Conservation (phyloP, 2,329 filamentous ascomycete species). For the Magnaporthiopsis rhizophila region DNA sequence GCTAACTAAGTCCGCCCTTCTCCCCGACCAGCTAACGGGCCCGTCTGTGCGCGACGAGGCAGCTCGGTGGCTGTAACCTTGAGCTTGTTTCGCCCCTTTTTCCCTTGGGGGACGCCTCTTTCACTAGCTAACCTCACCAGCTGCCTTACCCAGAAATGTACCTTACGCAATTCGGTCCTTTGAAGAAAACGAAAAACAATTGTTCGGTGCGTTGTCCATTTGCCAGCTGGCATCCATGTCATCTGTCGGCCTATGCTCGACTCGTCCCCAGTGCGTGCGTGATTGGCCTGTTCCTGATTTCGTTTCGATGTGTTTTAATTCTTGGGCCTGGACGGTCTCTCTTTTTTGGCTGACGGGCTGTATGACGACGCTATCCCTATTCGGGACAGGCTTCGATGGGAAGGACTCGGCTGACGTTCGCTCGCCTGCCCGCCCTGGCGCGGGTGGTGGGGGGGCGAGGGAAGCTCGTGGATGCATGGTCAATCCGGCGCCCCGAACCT, state of each 20-base stretch:
- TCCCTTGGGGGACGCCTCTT: no score
- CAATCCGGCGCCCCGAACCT: background rate
- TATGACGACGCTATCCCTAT: background rate
- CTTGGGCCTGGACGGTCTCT: no score
- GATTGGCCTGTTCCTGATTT: background rate
- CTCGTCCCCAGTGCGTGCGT: background rate
- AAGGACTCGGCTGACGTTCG: background rate
- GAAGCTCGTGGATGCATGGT: background rate
- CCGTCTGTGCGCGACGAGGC: background rate
- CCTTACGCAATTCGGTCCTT: no score
- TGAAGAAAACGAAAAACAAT: background rate
- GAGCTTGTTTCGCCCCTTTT: background rate
- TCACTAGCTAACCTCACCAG: no score
- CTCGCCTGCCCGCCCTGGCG: background rate
- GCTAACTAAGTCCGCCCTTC: background rate
- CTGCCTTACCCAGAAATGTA: no score
- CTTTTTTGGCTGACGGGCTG: background rate
- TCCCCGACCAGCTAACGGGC: background rate
- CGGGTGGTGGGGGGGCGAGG: no score
- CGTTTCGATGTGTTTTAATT: background rate
- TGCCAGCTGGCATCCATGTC: background rate
- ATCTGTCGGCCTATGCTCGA: background rate
- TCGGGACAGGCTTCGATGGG: background rate
- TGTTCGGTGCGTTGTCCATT: background rate
- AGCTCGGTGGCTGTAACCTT: background rate